These are phyloP conservation scores for Cynara cardunculus DNA, from an alignment of 129 eudicot species.

Conservation along the genomic window DNA sequence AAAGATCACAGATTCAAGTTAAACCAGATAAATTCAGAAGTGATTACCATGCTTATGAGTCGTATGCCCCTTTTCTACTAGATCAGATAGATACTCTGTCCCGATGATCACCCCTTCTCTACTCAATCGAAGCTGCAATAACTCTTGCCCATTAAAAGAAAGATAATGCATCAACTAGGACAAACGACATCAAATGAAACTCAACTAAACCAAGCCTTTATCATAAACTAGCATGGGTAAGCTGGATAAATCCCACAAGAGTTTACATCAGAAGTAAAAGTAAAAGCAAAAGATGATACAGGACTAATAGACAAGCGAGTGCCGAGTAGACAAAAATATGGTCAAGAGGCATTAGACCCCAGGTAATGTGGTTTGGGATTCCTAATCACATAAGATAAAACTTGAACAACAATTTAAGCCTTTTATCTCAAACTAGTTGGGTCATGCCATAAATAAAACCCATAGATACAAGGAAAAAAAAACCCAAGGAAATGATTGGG, in stretches of 20 bases:
- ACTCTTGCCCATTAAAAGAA: constrained; percentile 21
- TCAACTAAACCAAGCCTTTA: constrained; percentile 3
- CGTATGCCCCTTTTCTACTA: constrained; percentile 83
- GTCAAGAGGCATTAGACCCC: neutral
- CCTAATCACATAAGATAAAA: neutral
- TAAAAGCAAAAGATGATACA: neutral
- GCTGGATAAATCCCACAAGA: constrained; percentile 12
- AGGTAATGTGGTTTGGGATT: constrained; percentile 1
- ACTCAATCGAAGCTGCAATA: constrained; percentile 85
- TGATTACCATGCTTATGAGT: constrained; percentile 70
- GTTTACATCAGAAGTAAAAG: neutral
- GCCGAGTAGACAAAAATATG: neutral
- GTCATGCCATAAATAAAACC: neutral
- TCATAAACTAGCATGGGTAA: constrained; percentile 3
- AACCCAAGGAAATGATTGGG: neutral
- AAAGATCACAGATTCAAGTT: constrained; percentile 3
- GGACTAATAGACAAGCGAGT: neutral
- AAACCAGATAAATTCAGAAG: constrained; percentile 1
- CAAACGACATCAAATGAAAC: constrained; percentile 7
- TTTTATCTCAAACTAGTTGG: neutral
- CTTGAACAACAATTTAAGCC: neutral
- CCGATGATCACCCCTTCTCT: constrained; percentile 74
- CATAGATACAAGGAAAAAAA: neutral
- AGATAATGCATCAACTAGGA: constrained; percentile 13
- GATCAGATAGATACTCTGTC: constrained; percentile 87